A percentile compares a stretch with the other conserved stretches of the same genome.
Conservation (phyloP, 1,139 yeast genomes). For the Blastobotrys arbuscula region DNA sequence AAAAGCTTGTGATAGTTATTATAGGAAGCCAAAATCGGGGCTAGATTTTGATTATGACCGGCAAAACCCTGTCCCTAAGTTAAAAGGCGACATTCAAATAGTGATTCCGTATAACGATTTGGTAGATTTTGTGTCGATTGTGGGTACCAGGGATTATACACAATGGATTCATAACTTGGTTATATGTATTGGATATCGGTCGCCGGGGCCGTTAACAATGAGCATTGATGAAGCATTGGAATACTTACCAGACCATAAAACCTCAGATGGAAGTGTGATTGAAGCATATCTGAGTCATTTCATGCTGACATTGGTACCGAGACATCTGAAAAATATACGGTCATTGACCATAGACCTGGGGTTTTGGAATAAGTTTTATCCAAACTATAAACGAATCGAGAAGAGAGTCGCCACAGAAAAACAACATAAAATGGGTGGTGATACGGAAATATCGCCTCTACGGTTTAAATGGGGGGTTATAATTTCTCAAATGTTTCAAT, state of each 20-base stretch:
- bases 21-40: constrained; percentile 6
- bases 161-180: constrained; percentile 7
- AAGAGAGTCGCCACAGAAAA: background rate
- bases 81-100: background rate
- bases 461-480: constrained; percentile 6
- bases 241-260: background rate
- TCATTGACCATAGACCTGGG: constrained; percentile 2
- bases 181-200: constrained; percentile 9
- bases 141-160: background rate
- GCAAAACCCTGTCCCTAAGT: constrained; percentile 2
- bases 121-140: background rate
- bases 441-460: too few species aligned
- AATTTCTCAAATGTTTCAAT: background rate
- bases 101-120: constrained; percentile 1
- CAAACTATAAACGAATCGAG: background rate
- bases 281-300: constrained; percentile 1
- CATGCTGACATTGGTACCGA: constrained; percentile 6
- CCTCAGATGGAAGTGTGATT: background rate
- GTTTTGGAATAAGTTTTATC: constrained; percentile 2
- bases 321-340: constrained; percentile 6
- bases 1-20: constrained; percentile 7
- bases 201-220: constrained; percentile 5
- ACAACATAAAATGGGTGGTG: background rate
- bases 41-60: constrained; percentile 10
- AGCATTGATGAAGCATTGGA: background rate